Conservation (phyloP, 108 stramenopile species). For the Conticribra guillardii region DNA sequence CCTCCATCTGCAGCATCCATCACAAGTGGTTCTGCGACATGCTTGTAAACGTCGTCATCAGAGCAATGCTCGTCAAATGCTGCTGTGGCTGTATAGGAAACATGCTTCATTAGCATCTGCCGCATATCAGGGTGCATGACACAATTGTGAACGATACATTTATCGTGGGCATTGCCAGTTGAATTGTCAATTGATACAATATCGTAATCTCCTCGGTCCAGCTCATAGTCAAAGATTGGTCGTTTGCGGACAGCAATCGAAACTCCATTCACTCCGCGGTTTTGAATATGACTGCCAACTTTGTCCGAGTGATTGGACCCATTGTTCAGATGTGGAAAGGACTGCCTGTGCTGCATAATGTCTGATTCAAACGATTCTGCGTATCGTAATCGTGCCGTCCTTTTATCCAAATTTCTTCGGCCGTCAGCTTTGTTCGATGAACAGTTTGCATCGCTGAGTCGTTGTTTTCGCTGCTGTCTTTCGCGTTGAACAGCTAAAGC, state of each 20-base stretch:
- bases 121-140: conserved; percentile 71
- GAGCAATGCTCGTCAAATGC: conserved; percentile 60
- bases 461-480: conserved; percentile 30
- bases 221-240: conserved; percentile 66
- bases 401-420: conserved; percentile 48
- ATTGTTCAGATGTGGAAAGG: conserved; percentile 33
- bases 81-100: conserved; percentile 46
- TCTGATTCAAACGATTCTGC: conserved; percentile 45
- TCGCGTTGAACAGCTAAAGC: conserved; percentile 39
- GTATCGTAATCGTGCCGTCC: conserved; percentile 56
- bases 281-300: conserved; percentile 33
- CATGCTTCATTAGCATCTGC: conserved; percentile 54
- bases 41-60: conserved; percentile 58
- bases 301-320: conserved; percentile 42
- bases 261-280: conserved; percentile 49
- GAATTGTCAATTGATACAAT: conserved; percentile 53
- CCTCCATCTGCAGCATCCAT: conserved; percentile 43
- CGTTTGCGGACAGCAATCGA: conserved; percentile 63
- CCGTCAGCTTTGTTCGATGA: conserved; percentile 17
- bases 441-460: conserved; percentile 13
- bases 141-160: conserved; percentile 55
- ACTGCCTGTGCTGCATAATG: conserved; percentile 28
- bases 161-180: conserved; percentile 26
- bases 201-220: conserved; percentile 57
- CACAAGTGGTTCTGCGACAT: conserved; percentile 56